Base-by-base conservation (phyloP, 495 filamentous ascomycete genomes). In the Diplogelasinospora grovesii region DNA sequence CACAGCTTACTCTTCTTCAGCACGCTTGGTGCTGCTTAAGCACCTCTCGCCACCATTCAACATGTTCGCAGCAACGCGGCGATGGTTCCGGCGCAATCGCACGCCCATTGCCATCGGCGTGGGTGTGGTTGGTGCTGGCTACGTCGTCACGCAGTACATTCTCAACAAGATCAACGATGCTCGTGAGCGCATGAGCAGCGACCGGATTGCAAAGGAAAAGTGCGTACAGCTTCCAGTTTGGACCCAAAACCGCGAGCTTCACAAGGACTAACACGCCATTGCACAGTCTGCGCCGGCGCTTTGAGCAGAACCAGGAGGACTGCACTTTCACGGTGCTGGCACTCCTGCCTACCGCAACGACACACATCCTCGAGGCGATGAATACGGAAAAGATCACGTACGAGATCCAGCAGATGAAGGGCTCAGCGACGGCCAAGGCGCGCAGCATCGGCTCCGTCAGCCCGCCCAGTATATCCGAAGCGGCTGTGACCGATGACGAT, bases 251-350 rank as follows among this genome's bases (percentile, higher is more conserved):
- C 5, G 18, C 8, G 0, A 22, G 16, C 22, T 3, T 19, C 16
- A 8, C 15, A 39, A 41, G 32, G 25, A 45, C 52, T 49, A 48
- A 50, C 45, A 24, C 22, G 16, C 25, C 13, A 9, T 26, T 27
- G 18, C 22, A 10, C 45, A 97, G 92, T 64, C 72, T 98, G 48
- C 86, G 89, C 32, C 83, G 92, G 40, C 82, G 92, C 49, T 98
- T 98, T 69, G 85, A 96, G 60, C 92, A 97, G 60, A 97, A 98
- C 56, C 92, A 98, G 52, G 90, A 94, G 58, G 93, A 97, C 63
- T 98, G 92, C 62, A 95, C 89, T 32, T 94, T 86, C 60, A 98
- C 92, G n/a, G 86, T 97, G 18, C 81, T 95, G 11, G 92, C 87
- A n/a, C 72, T 98, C 37, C 72, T 98, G 8, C 93, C 93, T 2